Evolutionary conservation across 345 rosid genomes (phyloP).

Genomic region (Salix udensis): DNA sequence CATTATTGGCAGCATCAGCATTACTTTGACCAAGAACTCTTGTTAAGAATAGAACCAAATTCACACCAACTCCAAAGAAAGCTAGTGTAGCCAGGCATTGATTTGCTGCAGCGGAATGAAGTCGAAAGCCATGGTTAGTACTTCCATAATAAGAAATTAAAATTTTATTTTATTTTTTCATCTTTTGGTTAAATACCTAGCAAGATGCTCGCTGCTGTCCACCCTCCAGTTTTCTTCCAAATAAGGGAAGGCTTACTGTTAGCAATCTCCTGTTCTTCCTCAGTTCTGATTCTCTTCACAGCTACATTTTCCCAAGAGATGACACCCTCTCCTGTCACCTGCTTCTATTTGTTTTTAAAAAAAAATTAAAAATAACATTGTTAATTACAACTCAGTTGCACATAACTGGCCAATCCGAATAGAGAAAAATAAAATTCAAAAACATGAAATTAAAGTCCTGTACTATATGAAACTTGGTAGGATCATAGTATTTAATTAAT

Average conservation of each 20-base stretch:
- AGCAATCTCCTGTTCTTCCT: conserved; percentile 20
- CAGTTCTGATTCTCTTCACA: conserved; percentile 16
- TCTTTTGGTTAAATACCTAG: conserved; percentile 9
- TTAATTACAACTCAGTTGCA: background rate
- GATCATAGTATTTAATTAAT: background rate
- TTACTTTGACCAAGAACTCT: conserved; percentile 73
- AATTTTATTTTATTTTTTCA: background rate
- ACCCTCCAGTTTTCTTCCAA: conserved; percentile 24
- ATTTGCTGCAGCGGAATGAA: conserved; percentile 41
- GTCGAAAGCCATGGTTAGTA: background rate
- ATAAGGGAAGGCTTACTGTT: conserved; percentile 15
- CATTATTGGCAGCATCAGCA: conserved; percentile 79
- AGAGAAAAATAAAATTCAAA: background rate
- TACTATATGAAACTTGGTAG: no score
- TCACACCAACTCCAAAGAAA: conserved; percentile 90
- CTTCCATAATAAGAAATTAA: background rate
- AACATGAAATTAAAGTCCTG: background rate
- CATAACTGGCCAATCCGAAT: no score
- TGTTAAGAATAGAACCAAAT: conserved; percentile 73
- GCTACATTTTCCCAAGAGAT: conserved; percentile 15
- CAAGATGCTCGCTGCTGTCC: conserved; percentile 23
- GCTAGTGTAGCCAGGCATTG: conserved; percentile 86
- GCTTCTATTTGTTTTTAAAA: background rate
- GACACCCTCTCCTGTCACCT: conserved; percentile 28
- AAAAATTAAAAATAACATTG: background rate